Percentiles rank a stretch among this genome's conserved stretches.
Conservation (phyloP, 1,284 basidiomycete genomes). For the Sanghuangporus weigelae region DNA sequence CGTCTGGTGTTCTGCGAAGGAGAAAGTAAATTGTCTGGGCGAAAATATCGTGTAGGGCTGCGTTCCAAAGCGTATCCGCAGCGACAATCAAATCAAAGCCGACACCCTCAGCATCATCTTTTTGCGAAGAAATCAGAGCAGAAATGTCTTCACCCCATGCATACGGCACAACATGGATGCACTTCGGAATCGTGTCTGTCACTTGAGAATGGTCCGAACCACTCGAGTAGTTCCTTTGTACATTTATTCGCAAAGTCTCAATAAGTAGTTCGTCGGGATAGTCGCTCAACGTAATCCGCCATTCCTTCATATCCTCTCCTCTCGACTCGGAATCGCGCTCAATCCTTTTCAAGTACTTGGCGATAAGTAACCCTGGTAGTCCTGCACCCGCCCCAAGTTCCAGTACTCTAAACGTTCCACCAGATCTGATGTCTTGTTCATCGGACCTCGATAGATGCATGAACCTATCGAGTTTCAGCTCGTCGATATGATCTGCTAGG, state of each 20-base stretch:
- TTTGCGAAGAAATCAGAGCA: constrained; percentile 25
- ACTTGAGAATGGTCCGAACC: neutral
- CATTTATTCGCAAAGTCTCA: constrained; percentile 50
- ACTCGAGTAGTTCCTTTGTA: constrained; percentile 38
- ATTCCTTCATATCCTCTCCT: neutral
- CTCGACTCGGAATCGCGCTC: neutral
- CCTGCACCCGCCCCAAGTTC: constrained; percentile 73
- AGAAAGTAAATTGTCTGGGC: constrained; percentile 44
- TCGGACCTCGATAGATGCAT: constrained; percentile 15
- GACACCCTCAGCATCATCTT: neutral
- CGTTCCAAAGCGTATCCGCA: constrained; percentile 73
- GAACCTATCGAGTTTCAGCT: constrained; percentile 32
- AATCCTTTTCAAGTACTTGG: constrained; percentile 37
- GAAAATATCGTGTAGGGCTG: constrained; percentile 49
- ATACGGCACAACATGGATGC: constrained; percentile 38
- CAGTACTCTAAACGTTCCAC: constrained; percentile 39
- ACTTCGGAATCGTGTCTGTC: too few relatives aligned
- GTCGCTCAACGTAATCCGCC: constrained; percentile 51
- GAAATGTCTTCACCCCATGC: constrained; percentile 57
- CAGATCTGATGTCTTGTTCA: constrained; percentile 7
- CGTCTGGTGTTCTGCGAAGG: constrained; percentile 35
- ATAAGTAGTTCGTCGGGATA: constrained; percentile 67
- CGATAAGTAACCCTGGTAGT: constrained; percentile 60
- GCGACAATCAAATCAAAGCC: constrained; percentile 63
- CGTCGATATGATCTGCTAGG: constrained; percentile 54